Base-by-base conservation (phyloP, 2,329 filamentous ascomycete species). In the Clarireedia paspali region DNA sequence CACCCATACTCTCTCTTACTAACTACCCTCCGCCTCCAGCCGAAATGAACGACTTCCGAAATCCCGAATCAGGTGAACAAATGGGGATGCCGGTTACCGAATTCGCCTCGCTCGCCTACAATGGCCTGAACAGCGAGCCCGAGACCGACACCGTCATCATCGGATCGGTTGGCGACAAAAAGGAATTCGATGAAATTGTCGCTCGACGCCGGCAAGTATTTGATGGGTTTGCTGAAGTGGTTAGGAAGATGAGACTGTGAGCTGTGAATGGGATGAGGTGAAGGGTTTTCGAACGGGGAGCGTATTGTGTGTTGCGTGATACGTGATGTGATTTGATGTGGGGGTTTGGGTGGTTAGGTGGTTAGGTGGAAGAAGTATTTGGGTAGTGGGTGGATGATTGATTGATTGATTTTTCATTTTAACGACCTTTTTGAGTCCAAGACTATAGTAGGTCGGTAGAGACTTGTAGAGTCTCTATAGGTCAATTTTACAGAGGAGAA, bases 71-170 rank as follows among this genome's bases (percentile, higher is more conserved):
- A 7, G 76, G 76, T 4, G 68, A 70, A 2, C 61, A 66, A 5
- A 55, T 80, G 12, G 78, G 76, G 3, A 80, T 81, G 74, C 76
- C 77, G 3, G 53, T 78, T 17, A 64, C 6, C 5, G 23, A 30
- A 7, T 42, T 47, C 23, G 36, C 20, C 23, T 4, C n/a, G 2
- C 14, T 26, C 39, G 36, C 48, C 23, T 50, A 50, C 5, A 9
- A 20, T 14, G 48, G 17, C n/a, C 15, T 50, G 38, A n/a, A 10
- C 23, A 40, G 30, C 15, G 23, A 34, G 10, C 6, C 36, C 23
- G 48, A 50, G 10, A n/a, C 36, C 23, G 48, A 50, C 23, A 50
- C 15, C 1, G 23, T 50, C 9, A 14, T 42, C 1, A 27, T 50
- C 9, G 36, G 36, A 17, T 20, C 24, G n/a, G 2, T 4, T 5